Conservation (phyloP, 768 basidiomycete genomes). For the Tephrocybe rancida region DNA sequence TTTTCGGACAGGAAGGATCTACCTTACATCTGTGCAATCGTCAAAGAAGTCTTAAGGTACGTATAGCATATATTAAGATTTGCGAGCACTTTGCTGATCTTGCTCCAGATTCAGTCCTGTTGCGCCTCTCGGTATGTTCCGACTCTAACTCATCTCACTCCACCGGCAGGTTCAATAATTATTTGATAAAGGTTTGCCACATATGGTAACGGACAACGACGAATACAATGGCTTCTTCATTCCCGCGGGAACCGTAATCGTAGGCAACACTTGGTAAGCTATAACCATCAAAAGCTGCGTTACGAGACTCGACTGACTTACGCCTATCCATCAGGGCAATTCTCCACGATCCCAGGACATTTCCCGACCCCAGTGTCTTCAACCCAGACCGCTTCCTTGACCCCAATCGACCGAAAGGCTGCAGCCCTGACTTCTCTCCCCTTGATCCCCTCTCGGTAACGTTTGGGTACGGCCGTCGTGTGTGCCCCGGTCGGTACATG, state of each 20-base stretch:
- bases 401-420: slow-evolving; percentile 14
- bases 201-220: slow-evolving; percentile 42
- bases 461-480: slow-evolving; percentile 46
- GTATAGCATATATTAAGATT: not conserved
- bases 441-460: slow-evolving; percentile 35
- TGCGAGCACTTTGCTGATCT: not conserved
- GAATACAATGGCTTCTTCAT: slow-evolving; percentile 45
- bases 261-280: slow-evolving; percentile 46
- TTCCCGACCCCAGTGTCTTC: slow-evolving; percentile 48
- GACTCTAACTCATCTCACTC: not conserved
- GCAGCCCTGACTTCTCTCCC: slow-evolving; percentile 31
- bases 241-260: slow-evolving; percentile 44
- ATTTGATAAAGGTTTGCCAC: slow-evolving; percentile 30
- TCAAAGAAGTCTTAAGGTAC: slow-evolving; percentile 39
- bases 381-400: slow-evolving; percentile 50
- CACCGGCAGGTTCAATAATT: not conserved
- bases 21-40: slow-evolving; percentile 45
- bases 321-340: slow-evolving; percentile 41
- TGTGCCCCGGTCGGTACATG: slow-evolving; percentile 51
- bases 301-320: not conserved
- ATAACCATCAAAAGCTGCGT: too few relatives aligned
- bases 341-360: slow-evolving; percentile 47
- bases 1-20: slow-evolving; percentile 29
- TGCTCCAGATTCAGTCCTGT: slow-evolving; percentile 32
- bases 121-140: slow-evolving; percentile 28